phyloP scores from a whole-genome alignment of 2,329 filamentous ascomycete species.

The Paraphaeosphaeria minitans region DNA sequence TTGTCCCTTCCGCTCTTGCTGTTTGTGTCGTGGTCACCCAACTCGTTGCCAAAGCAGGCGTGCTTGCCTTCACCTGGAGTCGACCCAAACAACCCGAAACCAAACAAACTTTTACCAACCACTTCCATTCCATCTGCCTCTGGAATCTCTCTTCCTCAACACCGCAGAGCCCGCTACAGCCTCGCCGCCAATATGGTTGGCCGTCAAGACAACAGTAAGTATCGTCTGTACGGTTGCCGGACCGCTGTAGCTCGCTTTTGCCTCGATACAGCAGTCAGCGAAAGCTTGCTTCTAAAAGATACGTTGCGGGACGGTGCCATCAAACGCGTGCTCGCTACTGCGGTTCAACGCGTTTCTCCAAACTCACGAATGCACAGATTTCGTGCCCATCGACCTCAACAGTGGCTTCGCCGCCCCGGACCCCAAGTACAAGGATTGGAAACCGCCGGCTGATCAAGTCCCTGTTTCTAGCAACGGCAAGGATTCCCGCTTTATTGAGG shows the following conservation, averaged over 20 bases:
- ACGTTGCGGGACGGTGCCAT: too few relatives aligned
- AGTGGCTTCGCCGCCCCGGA: not conserved
- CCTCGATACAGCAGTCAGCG: too few relatives aligned
- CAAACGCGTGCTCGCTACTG: not conserved
- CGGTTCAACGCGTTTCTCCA: not conserved
- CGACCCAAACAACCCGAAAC: not conserved
- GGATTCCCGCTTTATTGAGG: not conserved
- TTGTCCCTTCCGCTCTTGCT: not conserved
- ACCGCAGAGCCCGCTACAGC: not conserved
- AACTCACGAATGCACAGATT: not conserved
- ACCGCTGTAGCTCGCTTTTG: too few relatives aligned
- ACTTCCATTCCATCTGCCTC: not conserved
- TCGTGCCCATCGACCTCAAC: slow-evolving; percentile 1
- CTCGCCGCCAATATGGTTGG: not conserved
- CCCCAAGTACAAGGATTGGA: not conserved
- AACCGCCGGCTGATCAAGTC: not conserved
- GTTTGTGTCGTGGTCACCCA: not conserved
- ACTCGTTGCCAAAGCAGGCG: not conserved
- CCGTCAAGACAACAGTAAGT: slow-evolving; percentile 3
- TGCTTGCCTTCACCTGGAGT: not conserved
- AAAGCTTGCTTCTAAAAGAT: too few relatives aligned
- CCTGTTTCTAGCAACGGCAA: not conserved
- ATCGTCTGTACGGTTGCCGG: not conserved
- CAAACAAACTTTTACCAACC: not conserved
- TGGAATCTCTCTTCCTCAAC: not conserved